A percentile compares a stretch with the other conserved stretches of the same genome.
These are phyloP conservation scores for Coemansia sp. DNA, from an alignment of 192 early-diverging fungal genomes.

Conservation along the genomic window DNA sequence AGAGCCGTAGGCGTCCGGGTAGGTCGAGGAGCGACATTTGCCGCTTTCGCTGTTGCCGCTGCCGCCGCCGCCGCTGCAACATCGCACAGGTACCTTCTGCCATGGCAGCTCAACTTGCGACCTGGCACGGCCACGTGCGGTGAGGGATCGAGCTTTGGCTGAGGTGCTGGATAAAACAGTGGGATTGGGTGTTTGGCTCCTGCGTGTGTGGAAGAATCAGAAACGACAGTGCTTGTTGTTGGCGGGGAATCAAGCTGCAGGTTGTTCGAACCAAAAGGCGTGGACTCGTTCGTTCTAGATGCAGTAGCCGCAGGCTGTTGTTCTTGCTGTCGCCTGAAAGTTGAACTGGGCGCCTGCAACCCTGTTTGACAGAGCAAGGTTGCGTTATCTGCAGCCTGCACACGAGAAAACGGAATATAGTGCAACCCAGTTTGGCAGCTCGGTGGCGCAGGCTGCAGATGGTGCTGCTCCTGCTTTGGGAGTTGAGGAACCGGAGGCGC, in stretches of 20 bases:
- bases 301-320: neutral
- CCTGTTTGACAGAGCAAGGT: neutral
- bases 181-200: neutral
- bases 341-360: constrained; percentile 7
- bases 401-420: too few species aligned
- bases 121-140: neutral
- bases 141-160: neutral
- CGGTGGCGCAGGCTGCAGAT: neutral
- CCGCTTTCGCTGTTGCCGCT: neutral
- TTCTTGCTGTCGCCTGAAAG: neutral
- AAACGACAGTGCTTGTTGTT: neutral
- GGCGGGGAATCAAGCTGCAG: neutral
- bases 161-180: neutral
- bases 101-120: neutral
- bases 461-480: constrained; percentile 4
- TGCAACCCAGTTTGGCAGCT: too few species aligned
- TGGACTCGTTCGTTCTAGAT: neutral
- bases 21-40: neutral
- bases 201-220: neutral
- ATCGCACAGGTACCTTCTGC: neutral
- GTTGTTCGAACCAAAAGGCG: neutral
- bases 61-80: neutral
- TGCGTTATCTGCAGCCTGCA: neutral
- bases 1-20: neutral
- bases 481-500: neutral